Evolutionary conservation across 257 asterid genomes (phyloP).

Genomic region (Linderniella brevidens): DNA sequence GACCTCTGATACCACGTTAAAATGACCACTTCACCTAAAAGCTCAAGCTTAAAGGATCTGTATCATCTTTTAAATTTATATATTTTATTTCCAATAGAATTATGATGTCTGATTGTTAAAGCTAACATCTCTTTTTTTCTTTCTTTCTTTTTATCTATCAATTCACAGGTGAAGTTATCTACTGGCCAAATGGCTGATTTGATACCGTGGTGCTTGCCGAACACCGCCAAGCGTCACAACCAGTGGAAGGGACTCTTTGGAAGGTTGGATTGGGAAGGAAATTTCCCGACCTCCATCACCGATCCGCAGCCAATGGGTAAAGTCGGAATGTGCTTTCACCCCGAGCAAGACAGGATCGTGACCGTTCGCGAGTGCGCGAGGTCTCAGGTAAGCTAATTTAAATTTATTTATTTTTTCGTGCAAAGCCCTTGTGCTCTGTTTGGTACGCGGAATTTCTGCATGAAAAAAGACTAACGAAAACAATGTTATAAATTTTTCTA

Average conservation of each 20-base stretch:
- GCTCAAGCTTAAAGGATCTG: too few relatives aligned
- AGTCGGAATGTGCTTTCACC: slow-evolving; percentile 98
- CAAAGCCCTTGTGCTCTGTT: too few relatives aligned
- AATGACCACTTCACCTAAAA: too few relatives aligned
- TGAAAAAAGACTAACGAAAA: too few relatives aligned
- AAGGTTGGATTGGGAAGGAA: slow-evolving; percentile 93
- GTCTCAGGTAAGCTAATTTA: slow-evolving; percentile 79
- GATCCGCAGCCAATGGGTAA: slow-evolving; percentile 98
- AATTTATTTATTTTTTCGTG: too few relatives aligned
- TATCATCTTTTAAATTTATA: too few relatives aligned
- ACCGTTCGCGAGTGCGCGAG: slow-evolving; percentile 98
- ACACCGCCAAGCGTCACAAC: slow-evolving; percentile 95
- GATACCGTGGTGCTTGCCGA: slow-evolving; percentile 95
- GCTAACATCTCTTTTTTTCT: slow-evolving; percentile 5
- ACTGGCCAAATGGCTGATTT: slow-evolving; percentile 77
- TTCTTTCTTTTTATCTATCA: too few relatives aligned
- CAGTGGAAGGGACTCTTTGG: slow-evolving; percentile 98
- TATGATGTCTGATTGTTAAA: slow-evolving; percentile 6
- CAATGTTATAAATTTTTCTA: too few relatives aligned
- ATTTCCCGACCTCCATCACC: slow-evolving; percentile 81
- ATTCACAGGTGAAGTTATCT: slow-evolving; percentile 54
- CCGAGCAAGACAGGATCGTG: slow-evolving; percentile 86
- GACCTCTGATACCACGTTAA: too few relatives aligned
- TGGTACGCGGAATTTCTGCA: too few relatives aligned
- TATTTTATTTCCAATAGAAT: too few relatives aligned